Percentiles rank a stretch among this genome's conserved stretches.
Evolutionary conservation across 75 land plant genomes (phyloP).

Genomic region (Ceratopteris richardii): DNA sequence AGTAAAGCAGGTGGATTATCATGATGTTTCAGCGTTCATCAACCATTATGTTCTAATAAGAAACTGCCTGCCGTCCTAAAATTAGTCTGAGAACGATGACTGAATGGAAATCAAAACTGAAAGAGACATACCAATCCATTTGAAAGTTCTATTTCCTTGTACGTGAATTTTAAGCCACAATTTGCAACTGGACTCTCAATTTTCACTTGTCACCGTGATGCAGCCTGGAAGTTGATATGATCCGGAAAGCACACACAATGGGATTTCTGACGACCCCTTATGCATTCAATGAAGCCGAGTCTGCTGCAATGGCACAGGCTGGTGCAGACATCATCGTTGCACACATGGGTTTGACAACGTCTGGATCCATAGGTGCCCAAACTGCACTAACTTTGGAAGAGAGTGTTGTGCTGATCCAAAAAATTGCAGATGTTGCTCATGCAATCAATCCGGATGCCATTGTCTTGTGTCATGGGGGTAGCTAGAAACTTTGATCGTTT

Average conservation of each 20-base stretch:
- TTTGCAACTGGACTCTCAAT: too few relatives aligned
- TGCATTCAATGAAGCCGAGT: constrained; percentile 83
- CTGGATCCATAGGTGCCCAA: constrained; percentile 95
- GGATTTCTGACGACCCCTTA: constrained; percentile 96
- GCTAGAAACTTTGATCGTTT: not conserved
- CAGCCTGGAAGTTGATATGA: constrained; percentile 95
- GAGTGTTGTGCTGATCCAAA: constrained; percentile 75
- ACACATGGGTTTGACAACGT: constrained; percentile 97
- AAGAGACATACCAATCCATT: too few relatives aligned
- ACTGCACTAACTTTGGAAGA: constrained; percentile 76
- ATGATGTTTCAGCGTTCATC: not conserved
- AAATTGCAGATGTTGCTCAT: constrained; percentile 86
- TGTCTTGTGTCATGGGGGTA: constrained; percentile 98
- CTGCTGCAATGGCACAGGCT: constrained; percentile 83
- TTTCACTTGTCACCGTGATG: too few relatives aligned
- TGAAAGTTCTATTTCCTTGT: too few relatives aligned
- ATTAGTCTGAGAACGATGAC: too few relatives aligned
- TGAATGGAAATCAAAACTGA: too few relatives aligned
- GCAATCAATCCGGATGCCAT: constrained; percentile 64
- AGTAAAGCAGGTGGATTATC: too few relatives aligned
- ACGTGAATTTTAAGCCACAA: too few relatives aligned
- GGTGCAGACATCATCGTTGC: constrained; percentile 98
- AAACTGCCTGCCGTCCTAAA: too few relatives aligned
- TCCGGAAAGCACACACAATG: constrained; percentile 77
- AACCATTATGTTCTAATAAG: too few relatives aligned